Evolutionary conservation across 768 basidiomycete genomes (phyloP).

Genomic region (Calocera cornea): DNA sequence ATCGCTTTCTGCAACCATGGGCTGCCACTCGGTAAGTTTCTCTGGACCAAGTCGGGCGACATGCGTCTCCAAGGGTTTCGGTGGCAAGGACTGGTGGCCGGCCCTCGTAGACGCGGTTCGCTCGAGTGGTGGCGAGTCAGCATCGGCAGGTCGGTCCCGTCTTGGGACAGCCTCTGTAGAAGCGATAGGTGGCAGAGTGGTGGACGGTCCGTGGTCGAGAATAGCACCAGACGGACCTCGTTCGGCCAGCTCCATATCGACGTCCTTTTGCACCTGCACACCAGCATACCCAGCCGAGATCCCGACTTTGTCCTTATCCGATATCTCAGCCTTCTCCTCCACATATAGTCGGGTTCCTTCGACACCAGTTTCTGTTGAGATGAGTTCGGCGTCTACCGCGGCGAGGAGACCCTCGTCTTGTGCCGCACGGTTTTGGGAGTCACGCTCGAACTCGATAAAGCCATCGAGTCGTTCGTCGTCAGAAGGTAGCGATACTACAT

Average conservation of each 20-base stretch:
- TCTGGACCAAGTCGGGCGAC: background rate
- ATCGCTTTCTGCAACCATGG: background rate
- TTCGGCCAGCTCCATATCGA: background rate
- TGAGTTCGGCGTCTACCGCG: no score
- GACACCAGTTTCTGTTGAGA: no score
- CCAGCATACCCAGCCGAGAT: no score
- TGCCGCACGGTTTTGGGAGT: background rate
- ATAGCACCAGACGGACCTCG: background rate
- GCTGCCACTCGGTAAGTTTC: background rate
- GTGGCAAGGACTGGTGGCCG: background rate
- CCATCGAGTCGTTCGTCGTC: background rate
- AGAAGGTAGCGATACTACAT: constrained; percentile 8
- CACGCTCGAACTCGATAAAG: background rate
- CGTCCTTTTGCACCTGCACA: no score
- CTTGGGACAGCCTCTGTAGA: background rate
- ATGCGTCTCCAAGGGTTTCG: background rate
- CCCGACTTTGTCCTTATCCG: no score
- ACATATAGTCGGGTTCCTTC: no score
- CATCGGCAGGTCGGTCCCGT: background rate
- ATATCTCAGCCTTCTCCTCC: no score
- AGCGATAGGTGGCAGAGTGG: background rate
- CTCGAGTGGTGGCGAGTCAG: background rate
- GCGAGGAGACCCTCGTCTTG: no score
- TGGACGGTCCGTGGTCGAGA: background rate
- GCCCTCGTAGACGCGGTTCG: background rate